Conservation (phyloP, 2,329 filamentous ascomycete genomes). For the Calonectria henricotiae region DNA sequence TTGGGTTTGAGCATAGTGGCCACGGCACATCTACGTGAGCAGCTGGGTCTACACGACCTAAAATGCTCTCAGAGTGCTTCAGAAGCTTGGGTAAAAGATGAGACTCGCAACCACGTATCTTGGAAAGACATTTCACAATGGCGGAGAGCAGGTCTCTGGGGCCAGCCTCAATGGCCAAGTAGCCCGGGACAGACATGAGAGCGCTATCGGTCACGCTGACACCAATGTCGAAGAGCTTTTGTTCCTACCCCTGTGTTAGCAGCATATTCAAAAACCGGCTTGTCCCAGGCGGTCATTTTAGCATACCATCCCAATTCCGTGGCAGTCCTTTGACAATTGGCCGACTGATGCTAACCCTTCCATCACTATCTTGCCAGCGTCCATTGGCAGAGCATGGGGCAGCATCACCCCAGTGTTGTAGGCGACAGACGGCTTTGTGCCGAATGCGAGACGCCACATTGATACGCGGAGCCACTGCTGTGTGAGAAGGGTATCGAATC, state of each 20-base stretch:
- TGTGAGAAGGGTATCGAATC: slow-evolving; percentile 56
- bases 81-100: slow-evolving; percentile 52
- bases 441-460: slow-evolving; percentile 56
- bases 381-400: slow-evolving; percentile 49
- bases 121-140: slow-evolving; percentile 50
- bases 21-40: slow-evolving; percentile 37
- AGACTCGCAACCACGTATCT: slow-evolving; percentile 51
- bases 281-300: neutral
- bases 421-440: slow-evolving; percentile 47
- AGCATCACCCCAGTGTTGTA: slow-evolving; percentile 45
- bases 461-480: slow-evolving; percentile 56
- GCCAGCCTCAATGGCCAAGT: slow-evolving; percentile 50
- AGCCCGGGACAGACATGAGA: slow-evolving; percentile 42
- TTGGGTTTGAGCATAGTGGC: slow-evolving; percentile 21
- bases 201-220: slow-evolving; percentile 54
- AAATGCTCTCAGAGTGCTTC: slow-evolving; percentile 46
- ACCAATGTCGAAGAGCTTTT: slow-evolving; percentile 56
- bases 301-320: slow-evolving; percentile 55
- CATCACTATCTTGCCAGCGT: slow-evolving; percentile 55
- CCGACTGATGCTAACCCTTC: slow-evolving; percentile 49
- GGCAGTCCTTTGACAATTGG: slow-evolving; percentile 53
- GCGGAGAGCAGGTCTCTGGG: slow-evolving; percentile 53
- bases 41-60: slow-evolving; percentile 38
- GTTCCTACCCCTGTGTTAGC: slow-evolving; percentile 50
- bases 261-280: neutral